phyloP scores from a whole-genome alignment of 495 filamentous ascomycete genomes.

The Evernia prunastri region DNA sequence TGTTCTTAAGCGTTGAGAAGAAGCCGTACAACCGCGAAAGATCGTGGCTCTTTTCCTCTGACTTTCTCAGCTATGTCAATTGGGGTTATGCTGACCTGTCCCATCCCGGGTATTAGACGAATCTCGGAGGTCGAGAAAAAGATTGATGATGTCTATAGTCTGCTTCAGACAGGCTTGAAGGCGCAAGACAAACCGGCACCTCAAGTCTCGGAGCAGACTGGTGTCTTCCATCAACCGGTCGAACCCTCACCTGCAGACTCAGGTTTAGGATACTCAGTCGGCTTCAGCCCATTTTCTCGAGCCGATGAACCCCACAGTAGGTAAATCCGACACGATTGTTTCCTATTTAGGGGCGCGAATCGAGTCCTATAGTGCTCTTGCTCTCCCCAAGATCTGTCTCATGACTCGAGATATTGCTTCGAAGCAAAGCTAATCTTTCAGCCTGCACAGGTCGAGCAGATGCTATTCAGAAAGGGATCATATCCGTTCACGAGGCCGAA shows the following conservation, averaged over 20 bases:
- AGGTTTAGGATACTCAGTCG: background rate
- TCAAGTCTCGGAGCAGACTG: background rate
- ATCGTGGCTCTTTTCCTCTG: background rate
- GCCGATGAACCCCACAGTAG: background rate
- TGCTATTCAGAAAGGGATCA: constrained; percentile 10
- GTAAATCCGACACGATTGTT: background rate
- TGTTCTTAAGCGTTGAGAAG: no score
- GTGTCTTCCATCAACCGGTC: background rate
- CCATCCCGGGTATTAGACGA: background rate
- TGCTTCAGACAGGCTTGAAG: constrained; percentile 7
- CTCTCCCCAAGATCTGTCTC: background rate
- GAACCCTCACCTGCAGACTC: background rate
- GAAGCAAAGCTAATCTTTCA: background rate
- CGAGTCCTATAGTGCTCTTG: background rate
- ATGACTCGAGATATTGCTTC: background rate
- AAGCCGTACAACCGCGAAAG: background rate
- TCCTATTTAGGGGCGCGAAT: background rate
- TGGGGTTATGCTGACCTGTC: background rate
- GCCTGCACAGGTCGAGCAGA: constrained; percentile 3
- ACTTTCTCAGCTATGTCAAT: background rate
- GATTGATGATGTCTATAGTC: constrained; percentile 16
- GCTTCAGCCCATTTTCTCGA: background rate
- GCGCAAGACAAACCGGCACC: background rate
- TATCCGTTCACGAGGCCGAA: constrained; percentile 10
- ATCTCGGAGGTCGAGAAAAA: constrained; percentile 17